Evolutionary conservation across 768 basidiomycete species (phyloP).

Genomic region (Auricularia cornea): DNA sequence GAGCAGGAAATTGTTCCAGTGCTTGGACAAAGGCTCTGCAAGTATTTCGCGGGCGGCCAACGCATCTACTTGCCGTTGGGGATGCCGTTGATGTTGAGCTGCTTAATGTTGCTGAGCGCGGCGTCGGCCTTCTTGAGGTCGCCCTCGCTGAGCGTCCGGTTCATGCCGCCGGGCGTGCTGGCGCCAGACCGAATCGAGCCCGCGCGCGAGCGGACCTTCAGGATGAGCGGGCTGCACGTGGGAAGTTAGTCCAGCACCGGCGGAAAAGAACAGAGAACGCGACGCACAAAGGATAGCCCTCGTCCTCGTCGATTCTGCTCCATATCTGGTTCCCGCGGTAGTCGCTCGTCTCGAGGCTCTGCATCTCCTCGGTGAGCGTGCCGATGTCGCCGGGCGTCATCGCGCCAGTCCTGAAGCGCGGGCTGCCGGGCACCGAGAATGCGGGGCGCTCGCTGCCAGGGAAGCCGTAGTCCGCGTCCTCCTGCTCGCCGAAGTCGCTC

Average conservation of each 20-base stretch:
- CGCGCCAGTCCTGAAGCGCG: constrained; percentile 66
- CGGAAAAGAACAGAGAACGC: constrained; percentile 8
- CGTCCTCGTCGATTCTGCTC: constrained; percentile 78
- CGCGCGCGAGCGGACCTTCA: constrained; percentile 80
- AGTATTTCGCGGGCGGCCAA: not conserved
- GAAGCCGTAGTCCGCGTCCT: constrained; percentile 45
- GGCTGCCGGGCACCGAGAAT: constrained; percentile 79
- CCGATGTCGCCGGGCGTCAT: constrained; percentile 93
- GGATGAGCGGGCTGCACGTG: constrained; percentile 63
- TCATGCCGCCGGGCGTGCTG: constrained; percentile 83
- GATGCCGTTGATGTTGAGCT: constrained; percentile 12
- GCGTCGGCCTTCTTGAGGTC: constrained; percentile 85
- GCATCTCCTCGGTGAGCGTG: constrained; percentile 91
- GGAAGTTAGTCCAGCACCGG: constrained; percentile 8
- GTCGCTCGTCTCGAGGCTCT: constrained; percentile 77
- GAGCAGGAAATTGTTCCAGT: no score
- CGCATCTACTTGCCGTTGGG: not conserved
- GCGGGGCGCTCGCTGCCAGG: constrained; percentile 58
- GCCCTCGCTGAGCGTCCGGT: constrained; percentile 73
- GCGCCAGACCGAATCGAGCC: constrained; percentile 65
- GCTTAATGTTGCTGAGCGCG: constrained; percentile 42
- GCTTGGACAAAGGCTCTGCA: not conserved
- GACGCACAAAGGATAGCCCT: constrained; percentile 80
- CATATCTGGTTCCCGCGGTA: constrained; percentile 59
- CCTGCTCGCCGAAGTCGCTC: constrained; percentile 43